A percentile compares a stretch with the other conserved stretches of the same genome.
These are phyloP conservation scores for Leishmania arabica DNA, from an alignment of 208 protist genomes.

Conservation along the genomic window DNA sequence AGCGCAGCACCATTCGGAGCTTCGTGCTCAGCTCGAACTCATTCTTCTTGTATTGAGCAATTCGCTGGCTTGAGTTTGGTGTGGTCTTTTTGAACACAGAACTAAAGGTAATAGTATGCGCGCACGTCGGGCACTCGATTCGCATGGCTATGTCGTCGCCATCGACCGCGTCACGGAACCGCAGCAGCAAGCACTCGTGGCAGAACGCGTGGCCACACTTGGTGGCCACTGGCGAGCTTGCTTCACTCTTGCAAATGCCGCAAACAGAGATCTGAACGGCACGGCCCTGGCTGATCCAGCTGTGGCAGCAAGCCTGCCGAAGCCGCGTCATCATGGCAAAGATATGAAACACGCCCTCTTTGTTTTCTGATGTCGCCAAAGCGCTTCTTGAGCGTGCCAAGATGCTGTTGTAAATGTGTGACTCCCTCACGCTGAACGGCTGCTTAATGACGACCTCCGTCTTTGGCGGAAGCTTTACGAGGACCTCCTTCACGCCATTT, in stretches of 20 bases:
- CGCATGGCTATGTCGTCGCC: slow-evolving; percentile 67
- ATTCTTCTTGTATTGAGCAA: slow-evolving; percentile 68
- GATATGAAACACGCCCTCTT: slow-evolving; percentile 85
- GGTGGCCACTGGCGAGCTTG: slow-evolving; percentile 45
- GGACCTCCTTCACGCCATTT: slow-evolving; percentile 76
- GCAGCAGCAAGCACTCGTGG: slow-evolving; percentile 78
- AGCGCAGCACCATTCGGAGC: slow-evolving; percentile 77
- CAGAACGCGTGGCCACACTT: slow-evolving; percentile 91
- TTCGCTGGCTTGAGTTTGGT: slow-evolving; percentile 65
- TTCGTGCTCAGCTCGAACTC: slow-evolving; percentile 88
- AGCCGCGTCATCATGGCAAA: slow-evolving; percentile 95
- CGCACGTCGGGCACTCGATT: slow-evolving; percentile 71
- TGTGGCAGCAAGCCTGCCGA: slow-evolving; percentile 93
- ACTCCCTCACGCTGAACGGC: slow-evolving; percentile 73
- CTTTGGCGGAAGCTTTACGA: slow-evolving; percentile 85
- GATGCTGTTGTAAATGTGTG: slow-evolving; percentile 87
- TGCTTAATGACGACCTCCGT: slow-evolving; percentile 68
- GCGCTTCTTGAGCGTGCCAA: slow-evolving; percentile 74
- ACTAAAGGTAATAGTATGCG: slow-evolving; percentile 42
- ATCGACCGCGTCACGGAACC: slow-evolving; percentile 78
- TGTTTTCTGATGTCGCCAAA: slow-evolving; percentile 58
- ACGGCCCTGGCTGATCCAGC: slow-evolving; percentile 79
- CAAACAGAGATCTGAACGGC: slow-evolving; percentile 73
- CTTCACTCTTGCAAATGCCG: slow-evolving; percentile 80
- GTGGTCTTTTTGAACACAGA: slow-evolving; percentile 64